phyloP scores from a whole-genome alignment of 2,329 filamentous ascomycete genomes.

The Cladosporium colombiae region DNA sequence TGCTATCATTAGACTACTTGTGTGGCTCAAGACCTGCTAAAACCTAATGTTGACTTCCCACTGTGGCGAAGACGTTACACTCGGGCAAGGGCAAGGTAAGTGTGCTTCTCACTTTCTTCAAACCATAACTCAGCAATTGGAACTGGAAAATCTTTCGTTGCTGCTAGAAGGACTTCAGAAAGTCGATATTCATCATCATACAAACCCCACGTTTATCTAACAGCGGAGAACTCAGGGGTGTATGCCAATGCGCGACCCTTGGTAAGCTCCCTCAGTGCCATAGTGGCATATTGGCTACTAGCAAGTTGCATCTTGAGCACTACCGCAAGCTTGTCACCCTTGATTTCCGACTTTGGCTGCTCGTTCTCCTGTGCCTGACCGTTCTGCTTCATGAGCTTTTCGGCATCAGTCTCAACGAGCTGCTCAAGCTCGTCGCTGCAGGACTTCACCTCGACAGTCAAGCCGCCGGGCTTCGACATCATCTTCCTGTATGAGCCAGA shows the following conservation, averaged over 20 bases:
- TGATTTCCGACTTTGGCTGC: conserved; percentile 8
- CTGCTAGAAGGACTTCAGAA: no score
- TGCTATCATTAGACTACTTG: no score
- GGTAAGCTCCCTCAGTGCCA: conserved; percentile 78
- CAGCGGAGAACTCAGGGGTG: conserved; percentile 61
- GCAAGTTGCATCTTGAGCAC: conserved; percentile 74
- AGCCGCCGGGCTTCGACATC: conserved; percentile 66
- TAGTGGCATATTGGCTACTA: conserved; percentile 80
- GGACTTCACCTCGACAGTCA: conserved; percentile 67
- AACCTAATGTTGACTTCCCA: no score
- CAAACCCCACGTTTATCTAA: neutral
- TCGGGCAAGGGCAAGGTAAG: no score
- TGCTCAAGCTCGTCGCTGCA: conserved; percentile 73
- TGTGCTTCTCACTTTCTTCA: no score
- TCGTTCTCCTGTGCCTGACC: conserved; percentile 15
- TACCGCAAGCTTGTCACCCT: conserved; percentile 61
- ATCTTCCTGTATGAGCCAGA: conserved; percentile 87
- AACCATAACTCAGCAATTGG: no score
- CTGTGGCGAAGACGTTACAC: no score
- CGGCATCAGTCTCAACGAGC: conserved; percentile 84
- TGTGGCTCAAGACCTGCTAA: no score
- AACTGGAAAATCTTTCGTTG: no score
- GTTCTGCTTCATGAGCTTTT: conserved; percentile 53
- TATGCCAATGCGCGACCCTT: conserved; percentile 64
- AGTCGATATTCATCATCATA: no score